Evolutionary conservation across 139 green algal genomes (phyloP).

Genomic region (Edaphochlamys debaryana): DNA sequence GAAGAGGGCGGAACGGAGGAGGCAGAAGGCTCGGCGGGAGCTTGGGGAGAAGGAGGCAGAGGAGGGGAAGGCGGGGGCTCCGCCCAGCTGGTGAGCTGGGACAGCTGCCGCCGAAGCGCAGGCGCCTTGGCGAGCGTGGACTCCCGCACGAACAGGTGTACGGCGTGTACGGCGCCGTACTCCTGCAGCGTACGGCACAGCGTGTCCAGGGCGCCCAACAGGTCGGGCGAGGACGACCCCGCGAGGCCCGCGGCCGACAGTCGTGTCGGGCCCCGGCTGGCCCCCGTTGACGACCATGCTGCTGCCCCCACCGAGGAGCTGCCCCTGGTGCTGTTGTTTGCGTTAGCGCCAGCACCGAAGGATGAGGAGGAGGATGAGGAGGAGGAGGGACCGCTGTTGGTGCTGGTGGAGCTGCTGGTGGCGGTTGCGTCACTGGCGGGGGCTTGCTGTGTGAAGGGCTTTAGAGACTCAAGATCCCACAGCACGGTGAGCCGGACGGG

Average conservation of each 20-base stretch:
- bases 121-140: conserved; percentile 6
- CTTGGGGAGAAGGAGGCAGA: not conserved
- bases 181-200: conserved; percentile 13
- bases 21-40: not conserved
- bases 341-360: no score
- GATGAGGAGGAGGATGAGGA: no score
- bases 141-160: conserved; percentile 26
- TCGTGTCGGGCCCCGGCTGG: not conserved
- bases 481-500: not conserved
- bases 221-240: conserved; percentile 9
- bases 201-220: conserved; percentile 11
- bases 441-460: conserved; percentile 32
- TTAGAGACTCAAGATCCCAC: conserved; percentile 27
- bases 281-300: not conserved
- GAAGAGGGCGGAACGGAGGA: no score
- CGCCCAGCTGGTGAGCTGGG: conserved; percentile 23
- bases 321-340: no score
- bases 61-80: no score
- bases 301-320: not conserved
- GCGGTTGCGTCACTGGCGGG: no score
- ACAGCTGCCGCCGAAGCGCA: conserved; percentile 14
- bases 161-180: conserved; percentile 28
- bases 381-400: no score
- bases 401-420: no score
- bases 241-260: not conserved